Evolutionary conservation across 805 yeast genomes (phyloP).

Genomic region (Saturnispora saitoi): DNA sequence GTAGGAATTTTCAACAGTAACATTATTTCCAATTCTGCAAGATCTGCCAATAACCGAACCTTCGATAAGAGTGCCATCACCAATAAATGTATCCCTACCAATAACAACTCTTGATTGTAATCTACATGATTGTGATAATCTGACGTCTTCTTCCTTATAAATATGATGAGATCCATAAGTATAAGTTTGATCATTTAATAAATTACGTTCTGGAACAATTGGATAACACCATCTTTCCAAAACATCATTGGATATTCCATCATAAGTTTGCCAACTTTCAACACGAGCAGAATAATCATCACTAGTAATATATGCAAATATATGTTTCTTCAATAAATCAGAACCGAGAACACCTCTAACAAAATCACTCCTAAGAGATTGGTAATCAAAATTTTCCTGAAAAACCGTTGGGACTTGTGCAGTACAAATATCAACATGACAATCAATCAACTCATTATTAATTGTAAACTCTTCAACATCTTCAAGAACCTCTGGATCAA

Average conservation of each 20-base stretch:
- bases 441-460: slow-evolving; percentile 90
- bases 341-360: slow-evolving; percentile 85
- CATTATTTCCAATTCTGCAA: slow-evolving; percentile 77
- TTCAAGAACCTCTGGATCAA: slow-evolving; percentile 79
- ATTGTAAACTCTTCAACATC: slow-evolving; percentile 68
- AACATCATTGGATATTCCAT: slow-evolving; percentile 82
- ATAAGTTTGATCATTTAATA: slow-evolving; percentile 63
- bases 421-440: slow-evolving; percentile 92
- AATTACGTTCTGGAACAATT: slow-evolving; percentile 76
- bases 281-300: slow-evolving; percentile 88
- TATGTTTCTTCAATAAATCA: slow-evolving; percentile 82
- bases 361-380: slow-evolving; percentile 75
- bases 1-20: slow-evolving; percentile 61
- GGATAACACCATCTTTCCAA: slow-evolving; percentile 92
- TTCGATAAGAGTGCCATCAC: slow-evolving; percentile 58
- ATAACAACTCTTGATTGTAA: slow-evolving; percentile 75
- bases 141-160: slow-evolving; percentile 82
- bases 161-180: slow-evolving; percentile 76
- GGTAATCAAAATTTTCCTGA: slow-evolving; percentile 95
- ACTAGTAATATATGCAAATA: slow-evolving; percentile 77
- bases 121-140: slow-evolving; percentile 86
- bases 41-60: slow-evolving; percentile 79
- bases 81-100: slow-evolving; percentile 69
- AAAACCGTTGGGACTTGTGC: slow-evolving; percentile 92
- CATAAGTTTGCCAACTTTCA: slow-evolving; percentile 91